phyloP scores from a whole-genome alignment of 208 protist species.

The Leishmania amazonensis region DNA sequence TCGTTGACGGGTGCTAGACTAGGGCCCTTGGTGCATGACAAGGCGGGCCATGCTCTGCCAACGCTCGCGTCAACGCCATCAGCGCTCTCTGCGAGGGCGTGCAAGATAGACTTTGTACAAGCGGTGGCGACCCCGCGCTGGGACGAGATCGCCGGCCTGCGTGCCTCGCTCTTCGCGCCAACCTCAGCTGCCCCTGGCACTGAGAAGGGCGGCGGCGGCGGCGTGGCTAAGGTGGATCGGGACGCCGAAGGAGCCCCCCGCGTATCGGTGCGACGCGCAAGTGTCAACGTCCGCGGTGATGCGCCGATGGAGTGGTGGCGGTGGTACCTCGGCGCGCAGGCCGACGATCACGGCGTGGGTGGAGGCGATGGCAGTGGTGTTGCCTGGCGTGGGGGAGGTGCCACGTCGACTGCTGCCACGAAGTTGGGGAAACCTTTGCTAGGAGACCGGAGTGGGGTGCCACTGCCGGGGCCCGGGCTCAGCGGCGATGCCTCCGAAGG shows the following conservation, averaged over 20 bases:
- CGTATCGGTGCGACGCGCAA: slow-evolving; percentile 8
- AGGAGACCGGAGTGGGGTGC: background rate
- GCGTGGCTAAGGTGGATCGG: background rate
- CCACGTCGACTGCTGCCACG: background rate
- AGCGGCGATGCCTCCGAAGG: background rate
- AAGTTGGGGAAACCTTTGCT: background rate
- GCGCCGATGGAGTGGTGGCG: slow-evolving; percentile 32
- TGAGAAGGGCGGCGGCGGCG: background rate
- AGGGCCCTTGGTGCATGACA: background rate
- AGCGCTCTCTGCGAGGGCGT: background rate
- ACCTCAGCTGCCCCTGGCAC: background rate
- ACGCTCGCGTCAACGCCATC: background rate
- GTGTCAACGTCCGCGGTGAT: slow-evolving; percentile 35
- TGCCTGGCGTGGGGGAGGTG: background rate
- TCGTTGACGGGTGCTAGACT: background rate
- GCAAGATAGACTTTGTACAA: slow-evolving; percentile 26
- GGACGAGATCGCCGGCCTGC: slow-evolving; percentile 25
- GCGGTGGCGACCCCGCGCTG: slow-evolving; percentile 23
- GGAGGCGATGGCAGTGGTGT: no score
- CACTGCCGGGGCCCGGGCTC: background rate
- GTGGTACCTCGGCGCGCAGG: slow-evolving; percentile 17
- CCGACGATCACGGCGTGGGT: background rate
- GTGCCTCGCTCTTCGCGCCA: slow-evolving; percentile 12
- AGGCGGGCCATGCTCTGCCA: background rate
- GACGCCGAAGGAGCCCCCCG: background rate